phyloP scores from a whole-genome alignment of 2,329 filamentous ascomycete species.

The Fusarium sp. region DNA sequence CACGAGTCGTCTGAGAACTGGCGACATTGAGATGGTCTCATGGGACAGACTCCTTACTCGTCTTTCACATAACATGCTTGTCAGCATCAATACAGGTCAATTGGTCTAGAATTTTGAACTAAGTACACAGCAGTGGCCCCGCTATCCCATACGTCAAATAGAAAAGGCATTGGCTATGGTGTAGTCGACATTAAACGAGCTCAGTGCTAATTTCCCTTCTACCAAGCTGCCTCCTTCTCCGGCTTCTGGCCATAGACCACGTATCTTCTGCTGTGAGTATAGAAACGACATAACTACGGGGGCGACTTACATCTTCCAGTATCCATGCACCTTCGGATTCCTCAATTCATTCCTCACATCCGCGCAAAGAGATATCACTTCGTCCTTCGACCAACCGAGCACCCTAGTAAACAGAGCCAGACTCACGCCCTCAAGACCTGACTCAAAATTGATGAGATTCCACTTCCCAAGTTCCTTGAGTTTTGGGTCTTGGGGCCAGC shows the following conservation, averaged over 20 bases:
- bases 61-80: background rate
- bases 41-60: background rate
- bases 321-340: constrained; percentile 11
- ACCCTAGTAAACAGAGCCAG: constrained; percentile 28
- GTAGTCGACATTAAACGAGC: background rate
- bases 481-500: constrained; percentile 32
- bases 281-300: accelerated
- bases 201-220: background rate
- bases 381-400: constrained; percentile 21
- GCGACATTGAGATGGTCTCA: background rate
- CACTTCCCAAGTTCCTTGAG: constrained; percentile 33
- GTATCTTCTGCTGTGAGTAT: background rate
- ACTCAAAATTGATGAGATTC: constrained; percentile 26
- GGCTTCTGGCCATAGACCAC: constrained; percentile 10
- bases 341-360: constrained; percentile 19
- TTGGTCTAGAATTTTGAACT: background rate
- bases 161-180: background rate
- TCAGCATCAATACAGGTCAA: too few species aligned
- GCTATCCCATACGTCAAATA: too few species aligned
- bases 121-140: background rate
- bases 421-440: constrained; percentile 18
- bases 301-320: constrained; percentile 10
- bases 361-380: constrained; percentile 10
- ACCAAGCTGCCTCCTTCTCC: background rate
- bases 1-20: background rate